phyloP scores from a whole-genome alignment of 805 yeast species.

The Alloascoidea africana region DNA sequence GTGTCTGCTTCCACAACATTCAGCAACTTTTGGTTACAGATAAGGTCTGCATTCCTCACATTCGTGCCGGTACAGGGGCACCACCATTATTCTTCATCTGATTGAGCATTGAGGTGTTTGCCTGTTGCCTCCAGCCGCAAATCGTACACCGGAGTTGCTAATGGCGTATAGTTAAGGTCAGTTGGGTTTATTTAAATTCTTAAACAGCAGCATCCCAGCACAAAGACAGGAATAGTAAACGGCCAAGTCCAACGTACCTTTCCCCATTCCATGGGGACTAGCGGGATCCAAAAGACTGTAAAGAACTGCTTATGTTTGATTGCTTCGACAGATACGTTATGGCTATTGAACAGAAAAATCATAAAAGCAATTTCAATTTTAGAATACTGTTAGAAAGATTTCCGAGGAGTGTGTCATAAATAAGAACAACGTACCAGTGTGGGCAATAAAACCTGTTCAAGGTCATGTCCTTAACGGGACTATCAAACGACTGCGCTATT shows the following conservation, averaged over 20 bases:
- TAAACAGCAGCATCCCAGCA: too few species aligned
- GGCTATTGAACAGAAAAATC: too few species aligned
- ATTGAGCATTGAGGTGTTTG: not conserved
- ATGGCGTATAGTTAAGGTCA: too few species aligned
- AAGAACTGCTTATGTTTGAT: not conserved
- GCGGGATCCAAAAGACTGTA: not conserved
- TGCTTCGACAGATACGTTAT: not conserved
- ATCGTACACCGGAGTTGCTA: not conserved
- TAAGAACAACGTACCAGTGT: not conserved
- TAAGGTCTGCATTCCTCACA: too few species aligned
- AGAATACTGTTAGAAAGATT: not conserved
- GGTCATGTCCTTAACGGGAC: conserved; percentile 1
- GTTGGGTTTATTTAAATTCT: too few species aligned
- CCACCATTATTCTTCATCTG: conserved; percentile 1
- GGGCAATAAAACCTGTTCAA: not conserved
- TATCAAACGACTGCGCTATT: not conserved
- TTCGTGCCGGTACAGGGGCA: too few species aligned
- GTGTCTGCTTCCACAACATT: too few species aligned
- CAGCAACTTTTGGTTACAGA: too few species aligned
- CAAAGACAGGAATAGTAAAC: too few species aligned
- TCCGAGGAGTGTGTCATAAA: too few species aligned
- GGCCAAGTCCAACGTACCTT: too few species aligned
- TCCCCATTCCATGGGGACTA: conserved; percentile 1
- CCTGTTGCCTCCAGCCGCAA: conserved; percentile 1
- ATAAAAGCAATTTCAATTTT: too few species aligned